These are phyloP conservation scores for Acmispon strigosus DNA, from an alignment of 306 rosid species.

Conservation along the genomic window DNA sequence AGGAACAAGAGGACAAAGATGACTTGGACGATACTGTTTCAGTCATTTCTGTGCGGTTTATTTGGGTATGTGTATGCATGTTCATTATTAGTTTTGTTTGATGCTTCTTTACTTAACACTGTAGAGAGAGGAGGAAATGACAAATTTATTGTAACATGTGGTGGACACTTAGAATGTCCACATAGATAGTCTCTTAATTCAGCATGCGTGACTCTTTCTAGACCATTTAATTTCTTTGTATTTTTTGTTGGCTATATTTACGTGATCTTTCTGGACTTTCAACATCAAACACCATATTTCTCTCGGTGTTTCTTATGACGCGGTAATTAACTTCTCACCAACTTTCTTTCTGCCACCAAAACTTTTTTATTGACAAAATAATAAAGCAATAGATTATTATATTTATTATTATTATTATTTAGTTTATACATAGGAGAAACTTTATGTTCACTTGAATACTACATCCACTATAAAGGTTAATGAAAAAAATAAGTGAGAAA, in stretches of 20 bases:
- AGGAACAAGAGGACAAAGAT: slow-evolving; percentile 63
- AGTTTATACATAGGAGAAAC: too few relatives aligned
- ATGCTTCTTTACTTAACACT: too few relatives aligned
- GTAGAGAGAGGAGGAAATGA: too few relatives aligned
- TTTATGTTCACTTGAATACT: too few relatives aligned
- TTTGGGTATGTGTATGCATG: slow-evolving; percentile 49
- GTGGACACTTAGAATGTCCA: not conserved
- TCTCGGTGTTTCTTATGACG: not conserved
- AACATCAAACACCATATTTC: not conserved
- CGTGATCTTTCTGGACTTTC: not conserved
- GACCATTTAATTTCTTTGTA: not conserved
- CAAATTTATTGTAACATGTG: not conserved
- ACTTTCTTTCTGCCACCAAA: not conserved
- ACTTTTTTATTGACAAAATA: not conserved
- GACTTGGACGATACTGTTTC: slow-evolving; percentile 48
- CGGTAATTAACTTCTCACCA: not conserved
- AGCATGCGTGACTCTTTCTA: slow-evolving; percentile 3
- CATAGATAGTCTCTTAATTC: not conserved
- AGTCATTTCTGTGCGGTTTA: slow-evolving; percentile 59
- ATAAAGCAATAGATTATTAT: too few relatives aligned
- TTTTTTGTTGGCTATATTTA: not conserved
- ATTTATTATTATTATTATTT: too few relatives aligned
- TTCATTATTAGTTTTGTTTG: too few relatives aligned
- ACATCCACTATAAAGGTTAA: too few relatives aligned
- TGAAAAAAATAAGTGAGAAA: too few relatives aligned